phyloP scores from a whole-genome alignment of 164 flowering plant genomes.

The Paratinospora sagittata region DNA sequence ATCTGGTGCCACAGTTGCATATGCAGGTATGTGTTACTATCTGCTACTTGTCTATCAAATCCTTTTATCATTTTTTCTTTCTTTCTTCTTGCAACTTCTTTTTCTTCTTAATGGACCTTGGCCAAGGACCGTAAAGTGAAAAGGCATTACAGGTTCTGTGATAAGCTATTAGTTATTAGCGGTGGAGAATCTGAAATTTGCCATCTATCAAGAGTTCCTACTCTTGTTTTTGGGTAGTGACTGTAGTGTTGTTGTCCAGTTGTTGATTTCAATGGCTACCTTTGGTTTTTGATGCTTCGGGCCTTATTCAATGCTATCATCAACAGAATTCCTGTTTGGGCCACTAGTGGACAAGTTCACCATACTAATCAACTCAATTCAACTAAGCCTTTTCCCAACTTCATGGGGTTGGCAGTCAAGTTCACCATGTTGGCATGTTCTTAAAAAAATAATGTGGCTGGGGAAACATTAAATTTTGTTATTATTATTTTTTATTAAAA shows the following conservation, averaged over 20 bases:
- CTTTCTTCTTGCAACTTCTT: too few relatives aligned
- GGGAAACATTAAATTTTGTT: too few relatives aligned
- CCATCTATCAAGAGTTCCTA: neutral
- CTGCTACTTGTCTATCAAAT: neutral
- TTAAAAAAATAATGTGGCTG: too few relatives aligned
- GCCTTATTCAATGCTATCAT: neutral
- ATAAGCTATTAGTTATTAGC: neutral
- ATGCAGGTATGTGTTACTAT: slow-evolving; percentile 30
- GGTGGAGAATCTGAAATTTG: too few relatives aligned
- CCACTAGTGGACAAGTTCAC: neutral
- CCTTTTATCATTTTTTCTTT: neutral
- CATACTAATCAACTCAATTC: too few relatives aligned
- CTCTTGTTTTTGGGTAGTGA: neutral
- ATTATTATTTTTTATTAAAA: too few relatives aligned
- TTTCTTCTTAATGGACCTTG: neutral
- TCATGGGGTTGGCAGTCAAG: too few relatives aligned
- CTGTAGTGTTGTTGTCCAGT: neutral
- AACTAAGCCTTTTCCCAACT: too few relatives aligned
- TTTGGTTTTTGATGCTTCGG: neutral
- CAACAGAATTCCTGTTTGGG: neutral
- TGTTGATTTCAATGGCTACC: neutral
- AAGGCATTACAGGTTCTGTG: neutral
- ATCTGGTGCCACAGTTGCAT: slow-evolving; percentile 47
- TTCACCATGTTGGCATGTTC: too few relatives aligned
- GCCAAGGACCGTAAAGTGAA: neutral